Evolutionary conservation across 371 early-diverging fungal species (phyloP).

Genomic region (Encephalitozoon hellem): DNA sequence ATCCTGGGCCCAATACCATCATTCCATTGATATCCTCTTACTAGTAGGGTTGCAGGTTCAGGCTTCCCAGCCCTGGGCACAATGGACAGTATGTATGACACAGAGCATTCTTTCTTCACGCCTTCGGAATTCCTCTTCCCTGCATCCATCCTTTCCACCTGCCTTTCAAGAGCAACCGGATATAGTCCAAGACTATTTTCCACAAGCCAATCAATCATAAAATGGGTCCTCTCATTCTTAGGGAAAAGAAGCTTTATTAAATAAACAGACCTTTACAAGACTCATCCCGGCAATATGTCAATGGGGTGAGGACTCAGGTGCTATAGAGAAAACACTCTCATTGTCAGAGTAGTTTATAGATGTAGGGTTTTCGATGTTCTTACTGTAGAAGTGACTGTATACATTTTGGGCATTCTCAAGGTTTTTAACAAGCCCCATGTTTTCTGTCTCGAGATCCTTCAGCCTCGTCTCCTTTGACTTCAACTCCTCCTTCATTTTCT

Average conservation of each 20-base stretch:
- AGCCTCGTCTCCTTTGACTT: slow-evolving; percentile 35
- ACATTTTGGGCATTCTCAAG: slow-evolving; percentile 61
- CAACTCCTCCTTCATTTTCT: slow-evolving; percentile 41
- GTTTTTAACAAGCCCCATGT: slow-evolving; percentile 46
- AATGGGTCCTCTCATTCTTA: too few relatives aligned
- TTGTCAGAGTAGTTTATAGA: slow-evolving; percentile 1
- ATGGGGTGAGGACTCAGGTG: slow-evolving; percentile 52
- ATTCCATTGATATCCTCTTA: slow-evolving; percentile 2
- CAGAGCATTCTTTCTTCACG: neutral
- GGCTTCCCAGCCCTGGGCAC: neutral
- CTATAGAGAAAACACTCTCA: slow-evolving; percentile 34
- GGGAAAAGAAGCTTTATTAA: neutral
- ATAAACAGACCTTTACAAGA: neutral
- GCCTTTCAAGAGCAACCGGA: neutral
- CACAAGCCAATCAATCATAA: slow-evolving; percentile 5
- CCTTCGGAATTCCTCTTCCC: neutral
- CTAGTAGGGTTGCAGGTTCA: neutral
- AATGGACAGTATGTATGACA: neutral
- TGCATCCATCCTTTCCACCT: neutral
- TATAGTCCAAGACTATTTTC: neutral
- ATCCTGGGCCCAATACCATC: neutral
- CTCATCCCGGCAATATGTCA: neutral
- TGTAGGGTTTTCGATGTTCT: slow-evolving; percentile 42
- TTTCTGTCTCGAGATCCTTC: slow-evolving; percentile 41
- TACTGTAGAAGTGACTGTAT: slow-evolving; percentile 58